phyloP scores from a whole-genome alignment of 192 early-diverging fungal genomes.

The Podila minutissima region DNA sequence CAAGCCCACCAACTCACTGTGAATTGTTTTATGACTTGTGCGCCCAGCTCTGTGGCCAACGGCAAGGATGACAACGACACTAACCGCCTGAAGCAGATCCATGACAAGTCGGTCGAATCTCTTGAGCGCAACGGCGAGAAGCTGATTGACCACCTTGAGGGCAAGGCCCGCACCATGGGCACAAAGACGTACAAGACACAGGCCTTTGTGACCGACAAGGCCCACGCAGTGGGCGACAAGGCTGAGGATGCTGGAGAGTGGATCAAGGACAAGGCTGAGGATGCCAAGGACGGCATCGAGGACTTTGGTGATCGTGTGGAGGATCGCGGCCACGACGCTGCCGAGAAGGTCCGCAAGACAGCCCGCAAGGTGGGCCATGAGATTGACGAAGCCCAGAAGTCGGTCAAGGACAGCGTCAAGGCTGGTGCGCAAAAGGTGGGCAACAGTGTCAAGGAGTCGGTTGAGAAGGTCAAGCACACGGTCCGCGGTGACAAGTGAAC shows the following conservation, averaged over 20 bases:
- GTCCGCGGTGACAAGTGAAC: not conserved
- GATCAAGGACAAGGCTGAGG: slow-evolving; percentile 2
- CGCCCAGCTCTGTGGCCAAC: not conserved
- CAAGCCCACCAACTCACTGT: not conserved
- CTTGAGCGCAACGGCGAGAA: slow-evolving; percentile 3
- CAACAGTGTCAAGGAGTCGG: slow-evolving; percentile 27
- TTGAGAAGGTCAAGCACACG: slow-evolving; percentile 32
- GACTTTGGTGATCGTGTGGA: not conserved
- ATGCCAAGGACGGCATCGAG: not conserved
- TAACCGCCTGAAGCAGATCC: slow-evolving; percentile 9
- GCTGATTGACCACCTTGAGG: slow-evolving; percentile 9
- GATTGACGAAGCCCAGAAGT: slow-evolving; percentile 3
- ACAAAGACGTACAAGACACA: not conserved
- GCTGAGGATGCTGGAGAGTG: not conserved
- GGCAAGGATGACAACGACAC: slow-evolving; percentile 25
- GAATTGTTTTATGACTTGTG: not conserved
- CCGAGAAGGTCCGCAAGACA: not conserved
- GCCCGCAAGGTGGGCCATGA: slow-evolving; percentile 1
- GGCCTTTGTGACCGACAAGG: slow-evolving; percentile 11
- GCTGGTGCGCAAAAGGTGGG: slow-evolving; percentile 29
- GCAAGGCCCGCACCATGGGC: slow-evolving; percentile 6
- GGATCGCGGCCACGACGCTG: not conserved
- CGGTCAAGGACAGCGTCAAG: slow-evolving; percentile 16
- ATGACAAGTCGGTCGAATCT: slow-evolving; percentile 21
- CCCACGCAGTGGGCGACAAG: slow-evolving; percentile 4